Conservation (phyloP, 2,329 filamentous ascomycete genomes). For the Akanthomyces dipterigenus region DNA sequence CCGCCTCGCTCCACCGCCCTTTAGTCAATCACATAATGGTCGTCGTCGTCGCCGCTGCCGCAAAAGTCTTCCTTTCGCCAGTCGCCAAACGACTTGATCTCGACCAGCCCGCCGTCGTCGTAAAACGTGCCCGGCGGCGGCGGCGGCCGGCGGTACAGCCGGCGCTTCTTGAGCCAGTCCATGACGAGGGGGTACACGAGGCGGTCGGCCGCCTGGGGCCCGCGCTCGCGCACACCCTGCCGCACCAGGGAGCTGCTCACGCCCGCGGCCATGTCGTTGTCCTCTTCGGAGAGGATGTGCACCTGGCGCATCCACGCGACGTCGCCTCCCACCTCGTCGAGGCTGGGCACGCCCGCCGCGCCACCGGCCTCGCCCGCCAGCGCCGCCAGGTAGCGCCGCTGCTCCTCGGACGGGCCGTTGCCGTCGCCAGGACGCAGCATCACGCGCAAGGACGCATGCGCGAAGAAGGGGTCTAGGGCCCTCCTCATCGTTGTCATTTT, state of each 20-base stretch:
- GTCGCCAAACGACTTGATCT: neutral
- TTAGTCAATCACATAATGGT: too few relatives aligned
- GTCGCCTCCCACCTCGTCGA: slow-evolving; percentile 48
- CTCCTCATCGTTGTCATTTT: slow-evolving; percentile 33
- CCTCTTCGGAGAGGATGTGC: slow-evolving; percentile 48
- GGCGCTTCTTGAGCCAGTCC: slow-evolving; percentile 49
- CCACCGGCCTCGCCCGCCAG: slow-evolving; percentile 29
- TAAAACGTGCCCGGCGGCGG: slow-evolving; percentile 12
- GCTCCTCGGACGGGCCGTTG: slow-evolving; percentile 44
- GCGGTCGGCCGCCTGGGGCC: slow-evolving; percentile 40
- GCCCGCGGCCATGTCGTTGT: slow-evolving; percentile 29
- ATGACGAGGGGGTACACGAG: slow-evolving; percentile 53
- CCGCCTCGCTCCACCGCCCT: neutral
- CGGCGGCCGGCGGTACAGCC: slow-evolving; percentile 41
- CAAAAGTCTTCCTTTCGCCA: neutral
- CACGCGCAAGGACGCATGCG: slow-evolving; percentile 53
- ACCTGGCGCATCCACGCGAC: slow-evolving; percentile 54
- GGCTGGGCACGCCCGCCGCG: slow-evolving; percentile 17
- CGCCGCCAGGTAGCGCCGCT: slow-evolving; percentile 45
- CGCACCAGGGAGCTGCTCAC: slow-evolving; percentile 60
- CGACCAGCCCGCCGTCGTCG: slow-evolving; percentile 14
- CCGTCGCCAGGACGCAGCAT: slow-evolving; percentile 55
- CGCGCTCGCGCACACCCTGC: slow-evolving; percentile 39
- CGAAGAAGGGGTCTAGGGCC: slow-evolving; percentile 58
- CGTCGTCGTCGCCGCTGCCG: neutral